Conservation (phyloP, 805 yeast species). For the Lachancea sp. region DNA sequence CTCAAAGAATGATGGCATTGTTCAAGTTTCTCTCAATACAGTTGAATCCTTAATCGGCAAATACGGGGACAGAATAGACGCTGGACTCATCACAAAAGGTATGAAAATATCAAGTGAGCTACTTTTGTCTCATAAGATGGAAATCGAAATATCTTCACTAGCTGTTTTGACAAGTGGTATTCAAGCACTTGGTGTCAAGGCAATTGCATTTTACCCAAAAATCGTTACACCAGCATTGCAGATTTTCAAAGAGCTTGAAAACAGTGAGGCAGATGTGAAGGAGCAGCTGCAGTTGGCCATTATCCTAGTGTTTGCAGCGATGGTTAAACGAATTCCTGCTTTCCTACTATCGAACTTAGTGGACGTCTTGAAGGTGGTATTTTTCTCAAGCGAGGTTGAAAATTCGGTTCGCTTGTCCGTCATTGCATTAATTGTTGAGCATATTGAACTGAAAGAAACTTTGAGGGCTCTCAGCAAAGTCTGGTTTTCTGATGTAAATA, state of each 20-base stretch:
- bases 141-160: slow-evolving; percentile 65
- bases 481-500: slow-evolving; percentile 46
- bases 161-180: slow-evolving; percentile 65
- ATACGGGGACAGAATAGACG: slow-evolving; percentile 48
- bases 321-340: slow-evolving; percentile 78
- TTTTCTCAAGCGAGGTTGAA: slow-evolving; percentile 53
- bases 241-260: slow-evolving; percentile 41
- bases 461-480: slow-evolving; percentile 54
- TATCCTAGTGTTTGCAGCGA: slow-evolving; percentile 62
- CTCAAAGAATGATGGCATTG: slow-evolving; percentile 37
- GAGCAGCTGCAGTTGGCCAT: slow-evolving; percentile 58
- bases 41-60: slow-evolving; percentile 55
- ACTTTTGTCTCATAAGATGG: slow-evolving; percentile 48
- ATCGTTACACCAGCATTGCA: slow-evolving; percentile 69
- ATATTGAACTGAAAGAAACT: slow-evolving; percentile 59
- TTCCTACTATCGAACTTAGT: slow-evolving; percentile 67
- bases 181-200: slow-evolving; percentile 73
- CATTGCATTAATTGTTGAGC: slow-evolving; percentile 53
- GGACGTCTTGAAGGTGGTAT: slow-evolving; percentile 52
- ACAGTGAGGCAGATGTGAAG: slow-evolving; percentile 19
- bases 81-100: slow-evolving; percentile 41
- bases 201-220: slow-evolving; percentile 78
- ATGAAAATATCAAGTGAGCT: slow-evolving; percentile 47
- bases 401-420: slow-evolving; percentile 55
- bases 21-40: slow-evolving; percentile 66